Evolutionary conservation across 345 rosid species (phyloP), one percentile per base, ranked within the genome.

Genomic region (Lepidium africanum): DNA sequence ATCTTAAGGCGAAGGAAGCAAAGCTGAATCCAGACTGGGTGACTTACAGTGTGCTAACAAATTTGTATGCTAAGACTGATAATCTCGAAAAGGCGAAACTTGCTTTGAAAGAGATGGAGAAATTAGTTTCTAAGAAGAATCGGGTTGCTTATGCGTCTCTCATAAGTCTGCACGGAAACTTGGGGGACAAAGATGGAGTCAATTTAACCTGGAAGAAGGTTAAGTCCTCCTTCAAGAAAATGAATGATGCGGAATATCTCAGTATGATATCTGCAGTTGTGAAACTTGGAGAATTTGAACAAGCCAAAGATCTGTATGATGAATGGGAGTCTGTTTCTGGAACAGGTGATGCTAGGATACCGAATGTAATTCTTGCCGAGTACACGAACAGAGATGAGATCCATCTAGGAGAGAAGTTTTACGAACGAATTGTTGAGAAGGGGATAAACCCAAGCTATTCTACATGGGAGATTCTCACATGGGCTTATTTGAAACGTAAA

Each of bases 101-200:
- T 65, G 65, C 89, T 78, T 61, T 94, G 71, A 87, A 82, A 70
- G 96, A 91, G 77, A 89, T 87, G 97, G 97, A 94, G 82, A 94
- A 91, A 36, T 65, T 64, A 77, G 85, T 86, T 54, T 80, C 87
- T 5, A 79, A 70, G 53, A 86, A 82, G 42, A 83, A 76, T 64
- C 78, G 93, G 36, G 75, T 65, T 21, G 85, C 83, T 27, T 92
- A 77, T 73, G 83, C 88, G 11, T 92, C 96, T 37, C 89, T 92
- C 6, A 78, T 94, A 35, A 89, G 91, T 74, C 81, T 94, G 78
- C 76, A 87, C 46, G 76, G 88, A 4, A 87, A 78, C 70, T 81
- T 89, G 76, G 84, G 80, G 2, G 80, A 87, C 36, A 84, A 78
- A 62, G 85, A 79, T 54, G 94, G 80, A 51, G 81, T 88, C 50